These are phyloP conservation scores for Suillus clintonianus DNA, from an alignment of 768 basidiomycete genomes.

Conservation along the genomic window DNA sequence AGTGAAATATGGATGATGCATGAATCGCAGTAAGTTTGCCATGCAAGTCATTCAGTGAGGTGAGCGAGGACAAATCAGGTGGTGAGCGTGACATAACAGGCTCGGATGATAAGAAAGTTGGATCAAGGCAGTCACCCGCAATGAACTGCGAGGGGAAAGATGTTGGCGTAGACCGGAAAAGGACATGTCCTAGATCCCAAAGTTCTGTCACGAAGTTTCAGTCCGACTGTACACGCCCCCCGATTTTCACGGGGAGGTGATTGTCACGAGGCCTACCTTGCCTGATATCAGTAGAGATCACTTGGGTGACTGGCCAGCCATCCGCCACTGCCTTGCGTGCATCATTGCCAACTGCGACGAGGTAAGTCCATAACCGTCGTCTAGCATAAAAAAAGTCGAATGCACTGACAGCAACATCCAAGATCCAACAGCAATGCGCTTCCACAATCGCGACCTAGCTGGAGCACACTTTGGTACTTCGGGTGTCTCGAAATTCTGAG, in stretches of 20 bases:
- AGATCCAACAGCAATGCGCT: constrained; percentile 45
- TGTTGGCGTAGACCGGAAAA: constrained; percentile 54
- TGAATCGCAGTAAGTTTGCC: constrained; percentile 52
- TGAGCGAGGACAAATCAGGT: constrained; percentile 33
- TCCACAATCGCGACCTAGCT: constrained; percentile 36
- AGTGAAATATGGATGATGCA: constrained; percentile 49
- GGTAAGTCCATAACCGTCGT: not conserved
- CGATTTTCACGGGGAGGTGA: not conserved
- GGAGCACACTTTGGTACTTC: constrained; percentile 30
- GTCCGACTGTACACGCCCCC: too few relatives aligned
- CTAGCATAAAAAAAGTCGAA: too few relatives aligned
- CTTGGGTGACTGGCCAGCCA: constrained; percentile 40
- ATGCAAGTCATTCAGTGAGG: constrained; percentile 45
- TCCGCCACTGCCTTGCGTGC: constrained; percentile 40
- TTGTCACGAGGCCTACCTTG: constrained; percentile 27
- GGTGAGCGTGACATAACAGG: constrained; percentile 13
- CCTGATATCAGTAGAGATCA: constrained; percentile 41
- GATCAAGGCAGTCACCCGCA: constrained; percentile 54
- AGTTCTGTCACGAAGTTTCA: constrained; percentile 41
- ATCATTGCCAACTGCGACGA: constrained; percentile 40
- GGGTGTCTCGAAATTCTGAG: constrained; percentile 20
- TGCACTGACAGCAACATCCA: constrained; percentile 43
- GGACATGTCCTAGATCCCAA: constrained; percentile 62
- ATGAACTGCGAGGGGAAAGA: constrained; percentile 58
- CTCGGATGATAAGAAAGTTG: constrained; percentile 38